phyloP scores from a whole-genome alignment of 306 rosid species.

The Astragalus glycyphyllos region DNA sequence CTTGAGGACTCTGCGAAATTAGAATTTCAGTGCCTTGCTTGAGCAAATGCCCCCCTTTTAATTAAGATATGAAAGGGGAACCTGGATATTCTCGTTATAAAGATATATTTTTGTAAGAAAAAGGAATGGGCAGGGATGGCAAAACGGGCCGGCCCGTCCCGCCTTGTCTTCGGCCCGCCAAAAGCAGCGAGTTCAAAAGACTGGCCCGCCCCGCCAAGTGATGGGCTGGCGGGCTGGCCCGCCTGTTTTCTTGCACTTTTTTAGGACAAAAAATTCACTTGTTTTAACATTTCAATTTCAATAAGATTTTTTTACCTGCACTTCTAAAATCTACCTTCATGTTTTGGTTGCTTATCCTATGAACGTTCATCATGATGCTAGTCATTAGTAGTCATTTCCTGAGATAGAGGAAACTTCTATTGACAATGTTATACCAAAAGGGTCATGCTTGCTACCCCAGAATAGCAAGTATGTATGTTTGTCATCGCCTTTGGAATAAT shows the following conservation, averaged over 20 bases:
- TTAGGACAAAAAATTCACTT: too few species aligned
- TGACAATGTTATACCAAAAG: conserved; percentile 4
- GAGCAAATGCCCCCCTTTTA: background rate
- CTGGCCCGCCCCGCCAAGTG: too few species aligned
- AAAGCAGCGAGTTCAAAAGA: too few species aligned
- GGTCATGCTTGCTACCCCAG: background rate
- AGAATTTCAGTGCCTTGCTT: conserved; percentile 13
- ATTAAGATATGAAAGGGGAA: background rate
- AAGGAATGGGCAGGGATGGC: too few species aligned
- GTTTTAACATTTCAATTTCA: too few species aligned
- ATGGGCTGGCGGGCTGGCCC: too few species aligned
- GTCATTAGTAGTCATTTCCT: conserved; percentile 10
- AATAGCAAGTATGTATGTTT: background rate
- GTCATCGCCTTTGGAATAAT: background rate
- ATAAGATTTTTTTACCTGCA: too few species aligned
- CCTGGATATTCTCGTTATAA: too few species aligned
- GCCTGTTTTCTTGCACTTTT: too few species aligned
- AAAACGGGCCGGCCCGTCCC: too few species aligned
- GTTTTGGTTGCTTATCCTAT: conserved; percentile 9
- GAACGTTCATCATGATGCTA: conserved; percentile 1
- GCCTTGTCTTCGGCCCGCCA: too few species aligned
- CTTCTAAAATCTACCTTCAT: conserved; percentile 17
- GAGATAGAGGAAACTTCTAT: conserved; percentile 11
- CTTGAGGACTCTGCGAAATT: conserved; percentile 1
- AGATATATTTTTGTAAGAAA: too few species aligned